These are phyloP conservation scores for Phlebopus sp. DNA, from an alignment of 1,284 basidiomycete genomes.

Conservation along the genomic window DNA sequence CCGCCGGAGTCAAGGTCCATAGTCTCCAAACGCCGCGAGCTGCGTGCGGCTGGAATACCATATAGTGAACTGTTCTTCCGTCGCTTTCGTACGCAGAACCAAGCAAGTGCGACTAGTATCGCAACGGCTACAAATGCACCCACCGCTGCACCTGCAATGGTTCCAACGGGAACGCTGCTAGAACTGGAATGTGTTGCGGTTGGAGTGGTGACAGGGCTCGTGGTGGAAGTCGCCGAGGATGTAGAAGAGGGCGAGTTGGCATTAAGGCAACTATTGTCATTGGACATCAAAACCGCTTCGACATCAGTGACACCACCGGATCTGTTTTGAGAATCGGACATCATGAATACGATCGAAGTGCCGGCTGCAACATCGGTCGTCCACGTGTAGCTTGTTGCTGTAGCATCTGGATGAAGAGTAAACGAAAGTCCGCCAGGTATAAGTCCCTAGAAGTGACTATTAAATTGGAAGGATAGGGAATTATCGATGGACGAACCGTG, in stretches of 20 bases:
- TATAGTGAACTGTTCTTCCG: constrained; percentile 27
- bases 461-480: background rate
- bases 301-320: constrained; percentile 60
- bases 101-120: constrained; percentile 45
- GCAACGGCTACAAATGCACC: constrained; percentile 54
- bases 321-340: constrained; percentile 56
- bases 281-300: constrained; percentile 45
- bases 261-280: constrained; percentile 52
- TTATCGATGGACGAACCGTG: constrained; percentile 38
- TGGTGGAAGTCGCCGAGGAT: constrained; percentile 24
- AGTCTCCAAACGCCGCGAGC: constrained; percentile 28
- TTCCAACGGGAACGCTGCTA: constrained; percentile 38
- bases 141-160: constrained; percentile 58
- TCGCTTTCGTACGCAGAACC: constrained; percentile 40
- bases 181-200: constrained; percentile 20
- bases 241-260: constrained; percentile 50
- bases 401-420: constrained; percentile 43
- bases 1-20: constrained; percentile 28
- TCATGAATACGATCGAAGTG: constrained; percentile 57
- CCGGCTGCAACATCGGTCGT: constrained; percentile 53
- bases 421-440: constrained; percentile 58
- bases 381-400: constrained; percentile 53
- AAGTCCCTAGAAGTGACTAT: constrained; percentile 44
- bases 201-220: constrained; percentile 31
- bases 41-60: constrained; percentile 13